A percentile compares a stretch with the other conserved stretches of the same genome.
Evolutionary conservation across 305 asterid species (phyloP).

Genomic region (Fraxinus albicans): DNA sequence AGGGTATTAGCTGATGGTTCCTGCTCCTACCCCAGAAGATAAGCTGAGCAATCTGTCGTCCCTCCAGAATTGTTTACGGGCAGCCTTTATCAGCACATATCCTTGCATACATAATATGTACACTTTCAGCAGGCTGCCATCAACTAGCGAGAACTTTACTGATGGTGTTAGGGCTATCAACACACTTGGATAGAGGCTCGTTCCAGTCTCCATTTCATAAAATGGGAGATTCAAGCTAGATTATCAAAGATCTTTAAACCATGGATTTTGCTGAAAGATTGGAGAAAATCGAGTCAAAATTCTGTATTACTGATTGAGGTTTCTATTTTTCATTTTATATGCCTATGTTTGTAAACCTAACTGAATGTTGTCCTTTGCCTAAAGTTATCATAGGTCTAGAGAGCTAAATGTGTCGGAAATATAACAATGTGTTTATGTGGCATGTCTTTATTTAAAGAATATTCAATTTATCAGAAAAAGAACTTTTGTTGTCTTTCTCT

Average conservation of each 20-base stretch:
- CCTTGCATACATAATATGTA: not conserved
- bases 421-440: not conserved
- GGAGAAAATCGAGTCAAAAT: not conserved
- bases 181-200: not conserved
- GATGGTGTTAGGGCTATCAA: not conserved
- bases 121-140: not conserved
- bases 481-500: not conserved
- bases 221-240: not conserved
- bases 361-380: not conserved
- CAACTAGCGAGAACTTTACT: not conserved
- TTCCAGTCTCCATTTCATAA: not conserved
- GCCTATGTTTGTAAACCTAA: not conserved
- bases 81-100: not conserved
- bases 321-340: not conserved
- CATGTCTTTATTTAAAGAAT: not conserved
- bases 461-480: not conserved
- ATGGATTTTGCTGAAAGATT: not conserved
- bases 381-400: not conserved
- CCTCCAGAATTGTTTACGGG: not conserved
- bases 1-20: constrained; percentile 24
- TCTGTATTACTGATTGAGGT: not conserved
- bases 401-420: not conserved
- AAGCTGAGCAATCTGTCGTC: not conserved
- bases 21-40: constrained; percentile 16
- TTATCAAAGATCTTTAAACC: not conserved